phyloP scores from a whole-genome alignment of 2,329 filamentous ascomycete species.

The Paraconiothyrium brasiliense region DNA sequence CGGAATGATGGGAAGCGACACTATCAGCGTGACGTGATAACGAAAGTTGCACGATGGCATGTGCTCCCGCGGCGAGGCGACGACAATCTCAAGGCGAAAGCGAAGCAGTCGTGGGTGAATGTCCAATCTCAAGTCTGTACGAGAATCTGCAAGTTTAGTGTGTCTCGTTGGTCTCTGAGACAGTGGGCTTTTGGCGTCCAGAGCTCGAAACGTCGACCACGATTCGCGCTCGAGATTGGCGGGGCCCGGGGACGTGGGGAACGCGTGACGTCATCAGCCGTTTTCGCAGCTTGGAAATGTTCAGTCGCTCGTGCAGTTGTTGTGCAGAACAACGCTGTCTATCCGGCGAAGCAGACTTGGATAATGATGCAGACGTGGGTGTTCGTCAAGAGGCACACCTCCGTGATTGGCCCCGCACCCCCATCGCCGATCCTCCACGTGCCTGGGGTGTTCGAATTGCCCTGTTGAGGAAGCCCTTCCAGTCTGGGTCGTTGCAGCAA shows the following conservation, averaged over 20 bases:
- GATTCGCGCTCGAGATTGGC: not conserved
- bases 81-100: not conserved
- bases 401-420: constrained; percentile 4
- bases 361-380: too few relatives aligned
- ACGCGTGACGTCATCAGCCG: constrained; percentile 5
- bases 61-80: not conserved
- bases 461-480: constrained; percentile 16
- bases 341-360: not conserved
- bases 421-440: constrained; percentile 17
- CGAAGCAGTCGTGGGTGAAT: not conserved
- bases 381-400: not conserved
- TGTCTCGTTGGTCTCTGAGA: too few relatives aligned
- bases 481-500: not conserved
- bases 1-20: constrained; percentile 7
- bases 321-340: not conserved
- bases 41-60: not conserved
- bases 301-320: not conserved
- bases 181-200: not conserved
- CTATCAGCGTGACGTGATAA: constrained; percentile 12
- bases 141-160: too few relatives aligned
- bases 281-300: not conserved
- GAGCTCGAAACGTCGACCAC: not conserved
- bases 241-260: not conserved
- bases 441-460: not conserved
- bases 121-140: not conserved